Percentiles rank a stretch among this genome's conserved stretches.
Evolutionary conservation across 306 rosid genomes (phyloP).

Genomic region (Bauhinia variegata): DNA sequence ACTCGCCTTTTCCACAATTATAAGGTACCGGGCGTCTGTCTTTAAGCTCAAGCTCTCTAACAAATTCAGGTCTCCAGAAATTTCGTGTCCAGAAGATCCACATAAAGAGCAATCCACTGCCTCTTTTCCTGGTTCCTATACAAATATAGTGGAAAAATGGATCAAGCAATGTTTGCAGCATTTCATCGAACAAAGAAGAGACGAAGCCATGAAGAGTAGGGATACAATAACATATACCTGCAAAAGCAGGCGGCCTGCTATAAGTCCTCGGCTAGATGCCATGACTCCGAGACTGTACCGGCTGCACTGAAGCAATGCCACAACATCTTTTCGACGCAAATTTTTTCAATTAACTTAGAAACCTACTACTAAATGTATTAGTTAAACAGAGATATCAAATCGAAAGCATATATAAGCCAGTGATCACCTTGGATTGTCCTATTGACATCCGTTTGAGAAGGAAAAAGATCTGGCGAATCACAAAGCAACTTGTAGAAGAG

Average conservation of each 20-base stretch:
- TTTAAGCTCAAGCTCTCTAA: conserved; percentile 54
- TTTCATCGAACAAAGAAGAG: not conserved
- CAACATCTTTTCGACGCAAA: conserved; percentile 60
- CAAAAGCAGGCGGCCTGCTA: conserved; percentile 76
- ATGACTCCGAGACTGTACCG: conserved; percentile 92
- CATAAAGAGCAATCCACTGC: conserved; percentile 70
- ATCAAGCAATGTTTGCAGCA: conserved; percentile 17
- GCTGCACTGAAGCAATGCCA: conserved; percentile 89
- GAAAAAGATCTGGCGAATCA: conserved; percentile 67
- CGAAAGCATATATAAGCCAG: conserved; percentile 11
- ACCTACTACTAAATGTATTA: not conserved
- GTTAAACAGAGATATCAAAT: conserved; percentile 21
- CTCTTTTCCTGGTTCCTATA: conserved; percentile 77
- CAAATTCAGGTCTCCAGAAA: conserved; percentile 76
- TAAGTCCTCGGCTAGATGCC: conserved; percentile 91
- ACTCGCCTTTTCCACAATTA: conserved; percentile 83
- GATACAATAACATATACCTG: conserved; percentile 45
- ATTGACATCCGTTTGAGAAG: conserved; percentile 79
- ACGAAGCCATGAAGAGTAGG: conserved; percentile 21
- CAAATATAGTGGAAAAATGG: conserved; percentile 7
- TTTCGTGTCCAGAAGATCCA: conserved; percentile 79
- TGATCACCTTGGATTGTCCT: conserved; percentile 72
- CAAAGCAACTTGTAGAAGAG: conserved; percentile 86
- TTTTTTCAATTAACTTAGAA: not conserved
- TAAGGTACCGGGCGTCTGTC: conserved; percentile 83